Percentiles rank a stretch among this genome's conserved stretches.
These are phyloP conservation scores for Melanomma pulvis-pyrius DNA, from an alignment of 495 filamentous ascomycete species.

Conservation along the genomic window DNA sequence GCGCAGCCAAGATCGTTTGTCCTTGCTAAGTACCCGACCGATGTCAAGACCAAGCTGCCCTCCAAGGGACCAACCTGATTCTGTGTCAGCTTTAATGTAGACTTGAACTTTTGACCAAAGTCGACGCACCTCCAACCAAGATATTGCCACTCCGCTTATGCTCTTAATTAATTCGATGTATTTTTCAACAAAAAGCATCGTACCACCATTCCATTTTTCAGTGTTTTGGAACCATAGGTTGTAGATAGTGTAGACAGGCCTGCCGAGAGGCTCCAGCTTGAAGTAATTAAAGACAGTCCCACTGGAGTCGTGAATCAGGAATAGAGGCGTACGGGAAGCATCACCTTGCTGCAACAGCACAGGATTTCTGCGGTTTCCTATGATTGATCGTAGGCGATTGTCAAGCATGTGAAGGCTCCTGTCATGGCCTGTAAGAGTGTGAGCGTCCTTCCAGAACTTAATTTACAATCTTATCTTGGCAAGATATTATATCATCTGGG, in stretches of 20 bases:
- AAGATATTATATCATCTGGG: too few relatives aligned
- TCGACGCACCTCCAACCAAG: neutral
- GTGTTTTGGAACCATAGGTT: neutral
- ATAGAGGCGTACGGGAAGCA: neutral
- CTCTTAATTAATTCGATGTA: neutral
- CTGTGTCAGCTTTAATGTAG: neutral
- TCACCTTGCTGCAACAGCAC: neutral
- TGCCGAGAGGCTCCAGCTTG: neutral
- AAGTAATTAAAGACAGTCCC: conserved; percentile 1
- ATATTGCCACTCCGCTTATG: neutral
- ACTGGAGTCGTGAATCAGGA: conserved; percentile 3
- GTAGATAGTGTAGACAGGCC: conserved; percentile 2
- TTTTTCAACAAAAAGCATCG: neutral
- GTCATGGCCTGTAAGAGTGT: too few relatives aligned
- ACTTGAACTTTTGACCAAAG: neutral
- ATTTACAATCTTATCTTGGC: too few relatives aligned
- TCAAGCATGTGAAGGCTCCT: too few relatives aligned
- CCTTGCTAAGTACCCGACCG: neutral
- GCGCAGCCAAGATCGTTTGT: neutral
- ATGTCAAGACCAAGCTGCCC: neutral
- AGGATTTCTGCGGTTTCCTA: neutral
- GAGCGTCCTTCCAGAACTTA: too few relatives aligned
- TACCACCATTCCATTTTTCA: neutral
- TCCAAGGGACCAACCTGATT: neutral
- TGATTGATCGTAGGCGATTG: too few relatives aligned